These are phyloP conservation scores for Trichoderma atrobrunneum DNA, from an alignment of 2,329 filamentous ascomycete genomes.

Conservation along the genomic window DNA sequence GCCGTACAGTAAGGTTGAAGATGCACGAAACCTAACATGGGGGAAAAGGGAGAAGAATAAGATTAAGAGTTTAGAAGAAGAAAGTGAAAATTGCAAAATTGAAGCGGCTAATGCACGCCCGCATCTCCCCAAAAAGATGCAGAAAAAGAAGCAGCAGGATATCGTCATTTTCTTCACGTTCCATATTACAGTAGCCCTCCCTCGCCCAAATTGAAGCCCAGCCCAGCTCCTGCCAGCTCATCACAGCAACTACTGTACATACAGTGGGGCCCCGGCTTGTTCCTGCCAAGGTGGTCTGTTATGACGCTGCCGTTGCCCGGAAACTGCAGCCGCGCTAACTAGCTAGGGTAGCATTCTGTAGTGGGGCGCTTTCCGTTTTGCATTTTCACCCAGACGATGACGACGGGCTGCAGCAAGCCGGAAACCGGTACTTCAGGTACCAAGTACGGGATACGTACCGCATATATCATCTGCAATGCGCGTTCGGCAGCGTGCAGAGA, in stretches of 20 bases:
- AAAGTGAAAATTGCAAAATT: background rate
- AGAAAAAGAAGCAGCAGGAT: background rate
- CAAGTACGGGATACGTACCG: too few species aligned
- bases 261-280: slow-evolving; percentile 1
- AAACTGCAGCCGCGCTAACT: slow-evolving; percentile 15
- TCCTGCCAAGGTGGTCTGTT: slow-evolving; percentile 18
- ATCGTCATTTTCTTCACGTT: background rate
- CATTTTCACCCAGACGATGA: background rate
- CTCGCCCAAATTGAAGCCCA: background rate
- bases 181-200: background rate
- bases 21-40: background rate
- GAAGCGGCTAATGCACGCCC: background rate
- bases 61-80: background rate
- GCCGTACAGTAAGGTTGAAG: background rate
- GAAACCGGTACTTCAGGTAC: background rate
- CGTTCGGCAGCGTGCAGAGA: background rate
- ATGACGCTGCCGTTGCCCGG: slow-evolving; percentile 18
- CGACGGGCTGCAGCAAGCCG: slow-evolving; percentile 12
- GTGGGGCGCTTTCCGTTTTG: slow-evolving; percentile 4
- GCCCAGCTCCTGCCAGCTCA: slow-evolving; percentile 11
- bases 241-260: background rate
- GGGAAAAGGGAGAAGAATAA: background rate
- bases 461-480: background rate
- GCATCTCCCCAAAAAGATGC: background rate
- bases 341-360: slow-evolving; percentile 6